phyloP scores from a whole-genome alignment of 2,329 filamentous ascomycete species.

The Botrytis deweyae region DNA sequence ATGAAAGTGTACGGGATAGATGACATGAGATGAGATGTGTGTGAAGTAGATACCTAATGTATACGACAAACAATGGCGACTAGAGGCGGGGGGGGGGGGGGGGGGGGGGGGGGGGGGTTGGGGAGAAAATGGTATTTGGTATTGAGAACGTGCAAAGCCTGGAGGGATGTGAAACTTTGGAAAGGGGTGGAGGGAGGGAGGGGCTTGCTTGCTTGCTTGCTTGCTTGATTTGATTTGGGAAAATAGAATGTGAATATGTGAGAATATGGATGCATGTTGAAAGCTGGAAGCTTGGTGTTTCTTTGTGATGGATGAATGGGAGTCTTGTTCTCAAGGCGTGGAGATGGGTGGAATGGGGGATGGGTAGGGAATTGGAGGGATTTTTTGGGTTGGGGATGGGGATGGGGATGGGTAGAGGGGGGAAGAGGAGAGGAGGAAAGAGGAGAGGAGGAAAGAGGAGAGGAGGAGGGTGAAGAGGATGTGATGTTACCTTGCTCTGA shows the following conservation, averaged over 20 bases:
- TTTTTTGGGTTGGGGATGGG: accelerated
- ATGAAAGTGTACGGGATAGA: neutral
- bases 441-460: too few relatives aligned
- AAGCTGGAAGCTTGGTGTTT: neutral
- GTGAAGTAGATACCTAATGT: neutral
- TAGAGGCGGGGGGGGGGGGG: too few relatives aligned
- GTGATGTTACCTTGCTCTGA: too few relatives aligned
- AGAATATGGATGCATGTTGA: neutral
- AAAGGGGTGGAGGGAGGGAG: neutral
- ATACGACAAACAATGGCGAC: neutral
- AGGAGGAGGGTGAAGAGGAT: too few relatives aligned
- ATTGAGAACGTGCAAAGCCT: neutral
- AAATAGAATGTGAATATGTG: neutral
- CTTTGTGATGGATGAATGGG: neutral
- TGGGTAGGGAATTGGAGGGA: neutral
- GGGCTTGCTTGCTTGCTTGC: neutral
- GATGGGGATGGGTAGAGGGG: too few relatives aligned
- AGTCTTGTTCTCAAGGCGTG: neutral
- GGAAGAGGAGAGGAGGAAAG: too few relatives aligned
- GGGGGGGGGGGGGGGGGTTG: too few relatives aligned
- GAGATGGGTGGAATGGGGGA: too few relatives aligned
- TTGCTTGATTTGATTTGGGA: neutral
- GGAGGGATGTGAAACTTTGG: neutral
- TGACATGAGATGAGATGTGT: neutral
- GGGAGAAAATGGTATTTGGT: neutral